Evolutionary conservation across 139 green algal genomes (phyloP).

Genomic region (Pycnococcus provasolii): DNA sequence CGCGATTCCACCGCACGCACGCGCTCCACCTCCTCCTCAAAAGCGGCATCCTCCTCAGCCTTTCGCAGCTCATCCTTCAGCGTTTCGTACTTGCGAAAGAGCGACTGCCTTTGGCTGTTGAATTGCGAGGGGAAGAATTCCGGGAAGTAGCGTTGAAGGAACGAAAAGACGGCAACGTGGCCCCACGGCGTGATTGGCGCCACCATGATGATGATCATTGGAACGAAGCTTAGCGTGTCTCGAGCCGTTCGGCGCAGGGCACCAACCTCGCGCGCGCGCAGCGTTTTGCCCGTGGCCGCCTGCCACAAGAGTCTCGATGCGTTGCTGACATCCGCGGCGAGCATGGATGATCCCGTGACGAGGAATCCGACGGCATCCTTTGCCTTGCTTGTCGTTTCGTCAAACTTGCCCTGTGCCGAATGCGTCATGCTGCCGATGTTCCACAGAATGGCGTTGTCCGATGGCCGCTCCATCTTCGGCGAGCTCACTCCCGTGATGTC

Average conservation of each 20-base stretch:
- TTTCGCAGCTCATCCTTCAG: slow-evolving; percentile 51
- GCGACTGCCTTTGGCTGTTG: slow-evolving; percentile 65
- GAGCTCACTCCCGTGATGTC: too few species aligned
- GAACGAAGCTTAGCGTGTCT: slow-evolving; percentile 87
- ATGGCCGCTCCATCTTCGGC: too few species aligned
- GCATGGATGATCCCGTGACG: background rate
- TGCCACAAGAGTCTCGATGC: slow-evolving; percentile 23
- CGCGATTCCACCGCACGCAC: too few species aligned
- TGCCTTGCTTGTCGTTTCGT: background rate
- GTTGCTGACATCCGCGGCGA: slow-evolving; percentile 36
- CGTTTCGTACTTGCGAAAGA: slow-evolving; percentile 72
- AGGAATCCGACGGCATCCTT: background rate
- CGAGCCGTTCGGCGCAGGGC: slow-evolving; percentile 75
- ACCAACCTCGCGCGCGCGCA: slow-evolving; percentile 81
- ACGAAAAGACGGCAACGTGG: slow-evolving; percentile 93
- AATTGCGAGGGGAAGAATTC: slow-evolving; percentile 94
- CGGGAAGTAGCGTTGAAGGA: slow-evolving; percentile 96
- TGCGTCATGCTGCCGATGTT: too few species aligned
- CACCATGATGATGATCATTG: slow-evolving; percentile 97
- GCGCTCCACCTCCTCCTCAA: slow-evolving; percentile 47
- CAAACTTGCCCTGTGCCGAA: background rate
- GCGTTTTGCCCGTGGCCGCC: slow-evolving; percentile 52
- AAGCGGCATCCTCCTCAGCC: slow-evolving; percentile 44
- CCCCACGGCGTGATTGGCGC: slow-evolving; percentile 87
- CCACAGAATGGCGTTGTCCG: too few species aligned